Evolutionary conservation across 176 grass and related monocot species (phyloP).

Genomic region (Hordeum marinum): DNA sequence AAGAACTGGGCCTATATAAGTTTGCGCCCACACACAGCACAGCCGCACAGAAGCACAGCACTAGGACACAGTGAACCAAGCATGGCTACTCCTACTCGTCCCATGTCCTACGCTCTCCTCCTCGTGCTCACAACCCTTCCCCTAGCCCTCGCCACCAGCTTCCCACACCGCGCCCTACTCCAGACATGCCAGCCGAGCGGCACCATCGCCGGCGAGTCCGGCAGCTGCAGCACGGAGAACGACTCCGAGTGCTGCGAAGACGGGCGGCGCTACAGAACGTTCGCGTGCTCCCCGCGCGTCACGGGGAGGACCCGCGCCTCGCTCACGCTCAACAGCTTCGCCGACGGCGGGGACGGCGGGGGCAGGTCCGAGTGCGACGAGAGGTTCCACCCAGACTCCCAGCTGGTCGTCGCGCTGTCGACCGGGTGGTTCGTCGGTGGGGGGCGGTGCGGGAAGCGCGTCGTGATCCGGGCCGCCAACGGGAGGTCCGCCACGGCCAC

Average conservation of each 20-base stretch:
- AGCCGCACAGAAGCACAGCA: background rate
- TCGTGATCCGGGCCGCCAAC: conserved; percentile 21
- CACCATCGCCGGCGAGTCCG: background rate
- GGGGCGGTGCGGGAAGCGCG: conserved; percentile 13
- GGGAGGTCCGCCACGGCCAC: conserved; percentile 32
- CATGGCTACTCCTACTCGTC: background rate
- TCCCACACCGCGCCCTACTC: conserved; percentile 17
- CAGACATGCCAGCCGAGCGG: conserved; percentile 16
- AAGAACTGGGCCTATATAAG: no score
- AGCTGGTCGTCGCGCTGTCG: conserved; percentile 38
- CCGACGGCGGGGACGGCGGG: conserved; percentile 4
- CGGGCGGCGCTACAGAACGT: conserved; percentile 18
- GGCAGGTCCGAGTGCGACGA: conserved; percentile 17
- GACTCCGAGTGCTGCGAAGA: conserved; percentile 34
- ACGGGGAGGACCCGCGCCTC: background rate
- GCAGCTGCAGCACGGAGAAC: conserved; percentile 26
- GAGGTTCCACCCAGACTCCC: conserved; percentile 19
- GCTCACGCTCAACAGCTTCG: conserved; percentile 37
- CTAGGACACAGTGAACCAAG: background rate
- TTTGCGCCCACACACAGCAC: background rate
- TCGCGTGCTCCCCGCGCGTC: conserved; percentile 32
- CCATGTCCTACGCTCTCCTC: background rate
- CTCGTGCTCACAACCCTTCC: background rate
- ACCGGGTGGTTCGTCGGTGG: conserved; percentile 17
- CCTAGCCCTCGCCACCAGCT: background rate